These are phyloP conservation scores for Cladophialophora carrionii DNA, from an alignment of 2,329 filamentous ascomycete genomes.

Conservation along the genomic window DNA sequence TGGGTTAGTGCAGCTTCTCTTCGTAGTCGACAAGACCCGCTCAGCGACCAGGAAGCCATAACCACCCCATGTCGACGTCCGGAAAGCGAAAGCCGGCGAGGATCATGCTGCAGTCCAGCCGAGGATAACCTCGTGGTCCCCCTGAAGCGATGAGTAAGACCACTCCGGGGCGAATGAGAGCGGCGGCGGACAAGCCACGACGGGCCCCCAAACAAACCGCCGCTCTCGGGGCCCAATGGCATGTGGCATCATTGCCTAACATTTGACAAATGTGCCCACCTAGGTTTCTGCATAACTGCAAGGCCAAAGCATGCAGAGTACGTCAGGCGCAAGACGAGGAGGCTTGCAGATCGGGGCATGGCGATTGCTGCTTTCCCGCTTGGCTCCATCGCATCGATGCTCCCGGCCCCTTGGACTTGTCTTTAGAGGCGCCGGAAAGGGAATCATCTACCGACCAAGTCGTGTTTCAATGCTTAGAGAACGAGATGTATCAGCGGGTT, in stretches of 20 bases:
- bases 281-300: neutral
- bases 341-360: constrained; percentile 10
- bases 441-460: constrained; percentile 18
- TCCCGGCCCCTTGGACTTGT: neutral
- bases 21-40: constrained; percentile 6
- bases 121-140: constrained; percentile 11
- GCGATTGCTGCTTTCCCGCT: neutral
- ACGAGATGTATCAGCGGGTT: constrained; percentile 3
- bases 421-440: neutral
- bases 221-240: constrained; percentile 5
- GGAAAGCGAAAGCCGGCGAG: constrained; percentile 16
- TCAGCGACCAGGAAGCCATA: constrained; percentile 10
- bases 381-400: constrained; percentile 5
- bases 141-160: constrained; percentile 19
- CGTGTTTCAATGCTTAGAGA: constrained; percentile 3
- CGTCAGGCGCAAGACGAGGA: constrained; percentile 15
- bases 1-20: constrained; percentile 20
- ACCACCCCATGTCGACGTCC: constrained; percentile 4
- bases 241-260: constrained; percentile 15
- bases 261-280: constrained; percentile 18
- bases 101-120: constrained; percentile 8
- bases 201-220: constrained; percentile 8
- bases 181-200: neutral
- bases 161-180: neutral
- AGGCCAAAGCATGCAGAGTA: constrained; percentile 23